Percentiles rank a stretch among this genome's conserved stretches.
Conservation (phyloP, 1,284 basidiomycete species). For the Phellopilus nigrolimitatus region DNA sequence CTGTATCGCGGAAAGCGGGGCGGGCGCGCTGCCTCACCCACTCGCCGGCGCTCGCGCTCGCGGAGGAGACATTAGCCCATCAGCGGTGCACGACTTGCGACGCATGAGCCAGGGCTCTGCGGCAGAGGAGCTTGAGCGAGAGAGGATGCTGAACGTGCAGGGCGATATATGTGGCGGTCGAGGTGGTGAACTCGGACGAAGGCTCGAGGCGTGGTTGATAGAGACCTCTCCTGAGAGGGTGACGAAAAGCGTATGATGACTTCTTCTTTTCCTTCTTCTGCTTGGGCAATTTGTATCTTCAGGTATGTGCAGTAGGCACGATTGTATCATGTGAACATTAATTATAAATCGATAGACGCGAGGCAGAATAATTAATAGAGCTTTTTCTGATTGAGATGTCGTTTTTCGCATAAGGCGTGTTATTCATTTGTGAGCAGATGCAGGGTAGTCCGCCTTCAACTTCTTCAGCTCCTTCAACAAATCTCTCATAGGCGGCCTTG, state of each 20-base stretch:
- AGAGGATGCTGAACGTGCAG: conserved; percentile 60
- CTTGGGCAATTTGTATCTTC: background rate
- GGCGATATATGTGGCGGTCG: conserved; percentile 73
- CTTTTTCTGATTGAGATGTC: too few relatives aligned
- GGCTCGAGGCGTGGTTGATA: conserved; percentile 64
- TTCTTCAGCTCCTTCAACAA: too few relatives aligned
- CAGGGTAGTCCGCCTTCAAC: too few relatives aligned
- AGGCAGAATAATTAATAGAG: too few relatives aligned
- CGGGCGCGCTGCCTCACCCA: conserved; percentile 4
- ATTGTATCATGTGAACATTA: too few relatives aligned
- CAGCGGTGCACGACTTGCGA: conserved; percentile 16
- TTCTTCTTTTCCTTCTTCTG: background rate
- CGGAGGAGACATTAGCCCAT: conserved; percentile 6
- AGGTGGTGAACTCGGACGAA: conserved; percentile 66
- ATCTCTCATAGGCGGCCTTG: too few relatives aligned
- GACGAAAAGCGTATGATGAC: conserved; percentile 1
- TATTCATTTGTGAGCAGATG: too few relatives aligned
- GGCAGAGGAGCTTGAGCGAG: conserved; percentile 47
- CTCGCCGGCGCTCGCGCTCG: background rate
- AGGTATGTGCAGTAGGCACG: background rate
- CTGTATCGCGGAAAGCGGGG: background rate
- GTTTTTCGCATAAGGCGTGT: too few relatives aligned
- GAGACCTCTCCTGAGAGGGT: conserved; percentile 12
- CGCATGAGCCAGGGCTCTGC: conserved; percentile 34
- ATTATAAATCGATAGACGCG: too few relatives aligned